These are phyloP conservation scores for Curvularia verruculosa DNA, from an alignment of 2,329 filamentous ascomycete genomes.

Conservation along the genomic window DNA sequence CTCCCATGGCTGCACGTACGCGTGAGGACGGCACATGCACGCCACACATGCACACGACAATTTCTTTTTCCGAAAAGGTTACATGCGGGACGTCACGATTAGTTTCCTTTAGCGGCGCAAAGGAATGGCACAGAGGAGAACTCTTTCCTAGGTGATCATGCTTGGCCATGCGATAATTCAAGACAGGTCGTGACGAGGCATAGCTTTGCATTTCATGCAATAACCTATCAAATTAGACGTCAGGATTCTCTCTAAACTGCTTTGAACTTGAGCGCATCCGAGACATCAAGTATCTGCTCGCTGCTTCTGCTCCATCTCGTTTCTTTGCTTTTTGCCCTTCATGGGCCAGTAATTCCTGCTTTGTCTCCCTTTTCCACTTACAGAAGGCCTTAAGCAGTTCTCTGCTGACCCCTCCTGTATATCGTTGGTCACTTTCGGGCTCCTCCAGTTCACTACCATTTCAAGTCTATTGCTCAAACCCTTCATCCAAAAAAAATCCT, in stretches of 20 bases:
- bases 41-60: neutral
- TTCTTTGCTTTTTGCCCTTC: neutral
- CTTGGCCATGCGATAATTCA: neutral
- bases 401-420: neutral
- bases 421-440: neutral
- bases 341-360: neutral
- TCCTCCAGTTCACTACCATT: conserved; percentile 1
- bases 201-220: neutral
- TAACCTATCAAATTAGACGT: neutral
- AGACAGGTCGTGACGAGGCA: neutral
- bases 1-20: neutral
- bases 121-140: neutral
- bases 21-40: neutral
- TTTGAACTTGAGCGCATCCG: neutral
- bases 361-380: neutral
- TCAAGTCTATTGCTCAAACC: neutral
- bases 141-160: neutral
- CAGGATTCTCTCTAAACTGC: neutral
- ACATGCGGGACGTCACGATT: neutral
- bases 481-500: neutral
- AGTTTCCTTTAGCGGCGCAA: neutral
- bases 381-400: neutral
- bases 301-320: neutral
- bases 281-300: neutral
- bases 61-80: neutral